A percentile compares a stretch with the other conserved stretches of the same genome.
phyloP scores from a whole-genome alignment of 176 grass and related monocot species.

The Triticum aestivum region IWGSC_CS_RefSeq_v2.1 NC_057800.1:370315181-370315680 shows the following conservation, averaged over 20 bases:
- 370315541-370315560: constrained; percentile 93
- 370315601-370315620: constrained; percentile 79
- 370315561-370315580: constrained; percentile 97
- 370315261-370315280: constrained; percentile 84
- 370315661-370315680: constrained; percentile 89
- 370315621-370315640: constrained; percentile 89
- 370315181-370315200: constrained; percentile 27
- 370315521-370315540: constrained; percentile 89
- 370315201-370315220: constrained; percentile 19
- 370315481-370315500: constrained; percentile 1
- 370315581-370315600: constrained; percentile 88
- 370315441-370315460: constrained; percentile 1
- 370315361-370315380: constrained; percentile 6
- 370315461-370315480: neutral
- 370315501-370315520: constrained; percentile 57
- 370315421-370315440: neutral
- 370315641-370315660: constrained; percentile 80
- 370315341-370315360: constrained; percentile 9
- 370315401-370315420: constrained; percentile 2
- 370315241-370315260: constrained; percentile 93
- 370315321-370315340: constrained; percentile 45
- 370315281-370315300: constrained; percentile 78
- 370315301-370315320: constrained; percentile 97
- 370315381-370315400: constrained; percentile 8
- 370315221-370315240: constrained; percentile 58